phyloP scores from a whole-genome alignment of 495 filamentous ascomycete genomes.

The Penicillium paradoxum region DNA sequence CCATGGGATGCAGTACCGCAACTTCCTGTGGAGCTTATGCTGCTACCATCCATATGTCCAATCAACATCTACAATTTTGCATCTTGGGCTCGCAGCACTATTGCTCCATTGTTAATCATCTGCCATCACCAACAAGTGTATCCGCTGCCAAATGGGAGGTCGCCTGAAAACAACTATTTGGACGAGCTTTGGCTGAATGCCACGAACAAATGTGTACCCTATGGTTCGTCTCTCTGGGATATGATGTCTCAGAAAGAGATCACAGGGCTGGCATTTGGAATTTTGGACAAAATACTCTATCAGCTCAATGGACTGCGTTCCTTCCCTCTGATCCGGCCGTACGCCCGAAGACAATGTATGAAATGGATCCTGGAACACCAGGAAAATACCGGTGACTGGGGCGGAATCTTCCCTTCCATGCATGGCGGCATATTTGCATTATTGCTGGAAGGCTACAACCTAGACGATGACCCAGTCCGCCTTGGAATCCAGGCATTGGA shows the following conservation, averaged over 20 bases:
- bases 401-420: constrained; percentile 30
- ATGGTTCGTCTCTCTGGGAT: constrained; percentile 9
- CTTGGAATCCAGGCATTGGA: constrained; percentile 25
- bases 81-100: constrained; percentile 34
- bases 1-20: constrained; percentile 39
- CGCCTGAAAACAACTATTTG: constrained; percentile 29
- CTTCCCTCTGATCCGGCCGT: constrained; percentile 2
- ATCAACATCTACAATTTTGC: constrained; percentile 36
- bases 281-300: constrained; percentile 23
- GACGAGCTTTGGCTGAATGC: constrained; percentile 39
- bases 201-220: constrained; percentile 24
- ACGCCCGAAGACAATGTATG: constrained; percentile 15
- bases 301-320: constrained; percentile 15
- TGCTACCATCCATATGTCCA: constrained; percentile 25
- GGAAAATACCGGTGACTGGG: constrained; percentile 27
- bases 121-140: constrained; percentile 34
- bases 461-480: constrained; percentile 11
- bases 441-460: constrained; percentile 26
- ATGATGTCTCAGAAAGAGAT: constrained; percentile 12
- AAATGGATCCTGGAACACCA: constrained; percentile 33
- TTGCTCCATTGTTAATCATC: constrained; percentile 34
- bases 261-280: constrained; percentile 19
- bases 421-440: constrained; percentile 24
- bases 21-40: constrained; percentile 37
- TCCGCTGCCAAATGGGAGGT: constrained; percentile 29